Percentiles rank a stretch among this genome's conserved stretches.
Conservation (phyloP, 768 basidiomycete genomes). For the Leccinum obscurum region DNA sequence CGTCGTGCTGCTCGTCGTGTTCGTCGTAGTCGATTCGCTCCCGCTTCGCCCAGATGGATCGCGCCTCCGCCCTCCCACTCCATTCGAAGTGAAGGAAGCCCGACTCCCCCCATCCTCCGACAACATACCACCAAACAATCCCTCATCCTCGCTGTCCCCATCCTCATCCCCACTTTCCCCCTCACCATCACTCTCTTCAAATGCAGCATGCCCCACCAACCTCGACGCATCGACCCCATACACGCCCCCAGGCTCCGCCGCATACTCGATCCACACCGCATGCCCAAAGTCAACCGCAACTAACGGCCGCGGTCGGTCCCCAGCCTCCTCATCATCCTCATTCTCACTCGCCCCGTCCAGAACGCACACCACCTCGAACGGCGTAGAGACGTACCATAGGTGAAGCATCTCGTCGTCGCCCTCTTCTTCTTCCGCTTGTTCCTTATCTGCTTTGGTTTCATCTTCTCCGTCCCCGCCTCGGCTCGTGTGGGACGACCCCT, state of each 20-base stretch:
- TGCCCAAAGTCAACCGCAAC: constrained; percentile 89
- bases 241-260: constrained; percentile 33
- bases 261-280: constrained; percentile 78
- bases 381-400: constrained; percentile 68
- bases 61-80: background rate
- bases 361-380: constrained; percentile 72
- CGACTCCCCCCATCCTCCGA: constrained; percentile 12
- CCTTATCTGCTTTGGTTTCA: background rate
- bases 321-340: constrained; percentile 35
- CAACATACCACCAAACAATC: constrained; percentile 6
- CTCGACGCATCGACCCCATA: constrained; percentile 32
- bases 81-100: constrained; percentile 3
- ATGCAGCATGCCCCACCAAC: constrained; percentile 26
- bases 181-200: constrained; percentile 32
- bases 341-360: constrained; percentile 40
- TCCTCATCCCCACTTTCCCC: constrained; percentile 10
- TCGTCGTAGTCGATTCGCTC: constrained; percentile 4
- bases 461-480: background rate
- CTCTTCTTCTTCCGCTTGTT: constrained; percentile 29
- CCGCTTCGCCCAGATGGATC: background rate
- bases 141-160: constrained; percentile 10
- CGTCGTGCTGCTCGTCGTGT: background rate
- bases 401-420: constrained; percentile 63
- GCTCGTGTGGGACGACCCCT: background rate
- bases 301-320: constrained; percentile 61